Base-by-base conservation (phyloP, 2,329 filamentous ascomycete genomes). In the Macrophomina phaseolina region DNA sequence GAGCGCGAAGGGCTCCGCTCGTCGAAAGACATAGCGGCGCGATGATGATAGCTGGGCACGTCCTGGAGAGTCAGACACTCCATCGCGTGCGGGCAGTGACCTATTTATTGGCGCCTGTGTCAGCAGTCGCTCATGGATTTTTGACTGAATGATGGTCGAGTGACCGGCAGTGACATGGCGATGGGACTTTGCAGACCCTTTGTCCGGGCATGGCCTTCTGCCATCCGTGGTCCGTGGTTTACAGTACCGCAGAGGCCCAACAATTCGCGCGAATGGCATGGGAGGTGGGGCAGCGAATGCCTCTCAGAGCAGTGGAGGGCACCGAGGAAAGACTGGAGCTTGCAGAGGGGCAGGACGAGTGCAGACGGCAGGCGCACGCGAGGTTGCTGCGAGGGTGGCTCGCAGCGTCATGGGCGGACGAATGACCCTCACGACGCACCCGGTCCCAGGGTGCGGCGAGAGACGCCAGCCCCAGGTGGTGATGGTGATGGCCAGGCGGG, bases 21-120 rank as follows among this genome's bases (percentile, higher is more conserved):
- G 18, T 32, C 28, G 40, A 38, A 38, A 4, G 51, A 9, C 63
- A 65, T 65, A 30, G 40, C 40, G 36, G 49, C 34, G 51, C 52
- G 52, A 38, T 65, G 51, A 51, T 55, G 51, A 51, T 55, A 62
- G 11, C 56, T 45, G 34, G 76, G 76, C 69, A 77, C 71, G 72
- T 78, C 76, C 70, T 77, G 75, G n/a, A 78, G 72, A 18, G 76
- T 76, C 61, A 78, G 75, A 69, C 76, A 78, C 72, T 78, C 76
- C 76, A 78, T 78, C 30, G 28, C 49, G 67, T 49, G 62, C 34
- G 55, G 51, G 4, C 5, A 36, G 18, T 18, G 32, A 8, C 45
- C 30, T 45, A 61, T 30, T 36, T 60, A 60, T 49, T 4, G 14
- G 9, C 7, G 9, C n/a, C 7, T 18, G 7, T 16, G 52, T 58